phyloP scores from a whole-genome alignment of 2,329 filamentous ascomycete species.

The Fusarium siculi region DNA sequence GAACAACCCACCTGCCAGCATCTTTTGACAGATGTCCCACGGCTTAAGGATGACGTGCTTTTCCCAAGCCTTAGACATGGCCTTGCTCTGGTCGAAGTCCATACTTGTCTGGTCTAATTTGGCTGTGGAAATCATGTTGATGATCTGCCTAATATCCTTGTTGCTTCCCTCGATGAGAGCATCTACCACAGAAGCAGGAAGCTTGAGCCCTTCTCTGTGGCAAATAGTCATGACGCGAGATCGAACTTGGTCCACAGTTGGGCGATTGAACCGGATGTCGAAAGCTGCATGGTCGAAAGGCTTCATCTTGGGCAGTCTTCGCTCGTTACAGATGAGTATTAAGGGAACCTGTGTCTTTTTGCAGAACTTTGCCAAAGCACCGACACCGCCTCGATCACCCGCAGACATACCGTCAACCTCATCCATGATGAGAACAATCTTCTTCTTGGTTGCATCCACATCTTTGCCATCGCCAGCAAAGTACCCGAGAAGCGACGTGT shows the following conservation, averaged over 20 bases:
- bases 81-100: slow-evolving; percentile 86
- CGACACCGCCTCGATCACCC: slow-evolving; percentile 94
- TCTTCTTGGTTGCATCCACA: slow-evolving; percentile 85
- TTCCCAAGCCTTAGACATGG: slow-evolving; percentile 98
- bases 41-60: slow-evolving; percentile 97
- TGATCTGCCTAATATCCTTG: slow-evolving; percentile 95
- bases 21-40: slow-evolving; percentile 97
- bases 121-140: slow-evolving; percentile 97
- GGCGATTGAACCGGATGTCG: slow-evolving; percentile 88
- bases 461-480: slow-evolving; percentile 87
- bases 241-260: slow-evolving; percentile 89
- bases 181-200: slow-evolving; percentile 85
- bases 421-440: slow-evolving; percentile 97
- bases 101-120: slow-evolving; percentile 86
- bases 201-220: slow-evolving; percentile 87
- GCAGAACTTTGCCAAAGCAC: slow-evolving; percentile 91
- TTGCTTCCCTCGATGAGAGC: slow-evolving; percentile 95
- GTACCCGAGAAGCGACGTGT: slow-evolving; percentile 90
- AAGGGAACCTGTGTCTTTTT: slow-evolving; percentile 95
- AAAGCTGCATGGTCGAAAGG: slow-evolving; percentile 90
- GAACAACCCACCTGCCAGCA: slow-evolving; percentile 89
- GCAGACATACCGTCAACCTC: slow-evolving; percentile 99
- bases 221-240: slow-evolving; percentile 96
- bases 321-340: slow-evolving; percentile 98
- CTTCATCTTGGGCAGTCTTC: slow-evolving; percentile 94